These are phyloP conservation scores for Didymosphaeria variabile DNA, from an alignment of 2,329 filamentous ascomycete species.

Conservation along the genomic window DNA sequence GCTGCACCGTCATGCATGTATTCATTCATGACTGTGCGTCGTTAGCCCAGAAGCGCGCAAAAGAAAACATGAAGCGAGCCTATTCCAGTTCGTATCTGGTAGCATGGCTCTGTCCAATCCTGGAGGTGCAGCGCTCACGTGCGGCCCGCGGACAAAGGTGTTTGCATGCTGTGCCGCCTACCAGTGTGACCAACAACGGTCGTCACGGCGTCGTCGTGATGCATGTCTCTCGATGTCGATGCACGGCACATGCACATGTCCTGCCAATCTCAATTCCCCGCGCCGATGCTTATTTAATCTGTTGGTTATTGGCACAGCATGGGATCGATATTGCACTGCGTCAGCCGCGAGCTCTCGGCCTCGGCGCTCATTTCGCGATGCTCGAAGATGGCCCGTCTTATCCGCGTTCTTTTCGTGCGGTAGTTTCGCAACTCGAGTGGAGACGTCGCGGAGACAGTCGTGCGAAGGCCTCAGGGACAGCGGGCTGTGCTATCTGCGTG, in stretches of 20 bases:
- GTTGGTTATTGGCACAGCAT: constrained; percentile 1
- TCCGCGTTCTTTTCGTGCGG: background rate
- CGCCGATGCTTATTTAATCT: constrained; percentile 3
- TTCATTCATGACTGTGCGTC: no score
- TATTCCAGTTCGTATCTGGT: background rate
- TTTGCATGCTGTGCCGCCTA: background rate
- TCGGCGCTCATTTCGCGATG: background rate
- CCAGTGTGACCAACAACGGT: constrained; percentile 3
- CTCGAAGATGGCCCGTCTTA: constrained; percentile 7
- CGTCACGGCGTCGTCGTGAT: background rate
- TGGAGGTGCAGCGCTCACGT: background rate
- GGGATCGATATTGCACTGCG: constrained; percentile 23
- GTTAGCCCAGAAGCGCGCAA: no score
- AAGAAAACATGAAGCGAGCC: no score
- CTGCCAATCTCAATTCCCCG: constrained; percentile 6
- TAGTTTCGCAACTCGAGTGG: background rate
- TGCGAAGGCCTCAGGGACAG: background rate
- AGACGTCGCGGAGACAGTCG: background rate
- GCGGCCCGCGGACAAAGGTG: background rate
- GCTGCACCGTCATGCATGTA: no score
- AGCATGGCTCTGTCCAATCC: background rate
- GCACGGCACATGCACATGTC: background rate
- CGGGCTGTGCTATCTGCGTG: constrained; percentile 6
- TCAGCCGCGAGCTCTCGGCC: constrained; percentile 16
- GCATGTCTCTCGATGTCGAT: background rate